A percentile compares a stretch with the other conserved stretches of the same genome.
phyloP scores from a whole-genome alignment of 495 filamentous ascomycete species.

The Daldinia loculata region DNA sequence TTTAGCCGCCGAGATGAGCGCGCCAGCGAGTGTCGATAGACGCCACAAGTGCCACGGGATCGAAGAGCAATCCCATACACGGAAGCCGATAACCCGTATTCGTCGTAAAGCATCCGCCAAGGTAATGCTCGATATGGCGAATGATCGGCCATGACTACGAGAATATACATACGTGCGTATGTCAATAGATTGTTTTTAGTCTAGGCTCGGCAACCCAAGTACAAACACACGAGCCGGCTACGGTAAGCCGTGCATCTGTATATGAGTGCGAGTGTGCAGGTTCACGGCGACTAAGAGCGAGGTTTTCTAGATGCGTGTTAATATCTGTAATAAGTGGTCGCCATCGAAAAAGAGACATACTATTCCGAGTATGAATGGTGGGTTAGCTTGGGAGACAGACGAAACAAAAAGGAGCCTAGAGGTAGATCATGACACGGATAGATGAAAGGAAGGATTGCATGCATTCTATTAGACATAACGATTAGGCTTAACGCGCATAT shows the following conservation, averaged over 20 bases:
- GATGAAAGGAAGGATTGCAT: slow-evolving; percentile 16
- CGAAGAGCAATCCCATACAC: slow-evolving; percentile 18
- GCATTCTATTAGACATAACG: slow-evolving; percentile 8
- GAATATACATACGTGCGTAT: neutral
- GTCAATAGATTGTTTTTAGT: slow-evolving; percentile 6
- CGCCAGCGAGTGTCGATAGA: slow-evolving; percentile 11
- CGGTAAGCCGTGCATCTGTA: neutral
- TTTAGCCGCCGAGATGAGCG: neutral
- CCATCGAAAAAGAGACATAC: neutral
- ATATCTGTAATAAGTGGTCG: neutral
- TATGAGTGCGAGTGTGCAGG: neutral
- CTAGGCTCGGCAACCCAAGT: slow-evolving; percentile 1
- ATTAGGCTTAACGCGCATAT: slow-evolving; percentile 2
- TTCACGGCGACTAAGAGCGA: neutral
- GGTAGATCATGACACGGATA: slow-evolving; percentile 7
- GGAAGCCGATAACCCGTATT: slow-evolving; percentile 34
- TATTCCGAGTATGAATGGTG: neutral
- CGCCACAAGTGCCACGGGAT: slow-evolving; percentile 6
- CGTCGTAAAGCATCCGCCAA: slow-evolving; percentile 1
- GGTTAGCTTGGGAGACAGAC: neutral
- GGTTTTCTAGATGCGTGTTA: neutral
- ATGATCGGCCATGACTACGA: slow-evolving; percentile 4
- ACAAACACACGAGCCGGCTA: neutral
- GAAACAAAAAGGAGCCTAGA: neutral
- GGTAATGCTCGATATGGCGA: slow-evolving; percentile 6